Evolutionary conservation across 352 stramenopile species (phyloP).

Genomic region (Phytophthora rubi): DNA sequence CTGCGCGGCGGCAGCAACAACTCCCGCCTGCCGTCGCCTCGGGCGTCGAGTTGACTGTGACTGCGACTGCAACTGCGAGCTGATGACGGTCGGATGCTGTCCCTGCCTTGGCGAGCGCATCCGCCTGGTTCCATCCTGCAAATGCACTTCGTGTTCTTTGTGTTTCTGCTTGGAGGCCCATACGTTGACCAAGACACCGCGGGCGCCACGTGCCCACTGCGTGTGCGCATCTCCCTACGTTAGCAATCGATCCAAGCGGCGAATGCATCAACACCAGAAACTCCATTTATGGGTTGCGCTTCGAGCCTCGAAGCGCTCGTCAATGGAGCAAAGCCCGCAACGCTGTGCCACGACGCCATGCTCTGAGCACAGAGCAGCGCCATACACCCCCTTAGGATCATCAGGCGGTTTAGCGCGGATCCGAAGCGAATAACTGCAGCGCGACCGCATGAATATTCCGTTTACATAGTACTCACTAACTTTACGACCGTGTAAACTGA

Average conservation of each 20-base stretch:
- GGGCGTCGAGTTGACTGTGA: constrained; percentile 12
- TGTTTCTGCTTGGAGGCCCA: constrained; percentile 26
- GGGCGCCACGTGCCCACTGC: neutral
- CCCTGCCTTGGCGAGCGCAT: constrained; percentile 6
- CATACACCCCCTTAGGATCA: constrained; percentile 31
- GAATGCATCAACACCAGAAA: constrained; percentile 4
- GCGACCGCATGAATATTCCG: constrained; percentile 11
- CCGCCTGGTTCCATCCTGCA: neutral
- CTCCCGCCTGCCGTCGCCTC: constrained; percentile 4
- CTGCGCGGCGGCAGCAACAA: constrained; percentile 34
- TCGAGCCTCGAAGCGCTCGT: neutral
- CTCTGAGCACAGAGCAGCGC: constrained; percentile 13
- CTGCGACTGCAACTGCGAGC: neutral
- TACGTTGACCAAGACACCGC: too few species aligned
- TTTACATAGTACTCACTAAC: neutral
- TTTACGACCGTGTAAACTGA: neutral
- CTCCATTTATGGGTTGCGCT: too few species aligned
- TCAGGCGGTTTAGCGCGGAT: constrained; percentile 20
- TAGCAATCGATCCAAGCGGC: constrained; percentile 16
- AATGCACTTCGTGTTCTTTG: constrained; percentile 10
- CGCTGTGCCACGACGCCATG: constrained; percentile 1
- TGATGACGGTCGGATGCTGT: neutral
- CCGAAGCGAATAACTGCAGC: neutral
- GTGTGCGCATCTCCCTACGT: neutral
- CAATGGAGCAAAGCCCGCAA: neutral